Evolutionary conservation across 2,329 filamentous ascomycete genomes (phyloP), one percentile per base, ranked within the genome.

Genomic region (Pseudocercospora eumusae): DNA sequence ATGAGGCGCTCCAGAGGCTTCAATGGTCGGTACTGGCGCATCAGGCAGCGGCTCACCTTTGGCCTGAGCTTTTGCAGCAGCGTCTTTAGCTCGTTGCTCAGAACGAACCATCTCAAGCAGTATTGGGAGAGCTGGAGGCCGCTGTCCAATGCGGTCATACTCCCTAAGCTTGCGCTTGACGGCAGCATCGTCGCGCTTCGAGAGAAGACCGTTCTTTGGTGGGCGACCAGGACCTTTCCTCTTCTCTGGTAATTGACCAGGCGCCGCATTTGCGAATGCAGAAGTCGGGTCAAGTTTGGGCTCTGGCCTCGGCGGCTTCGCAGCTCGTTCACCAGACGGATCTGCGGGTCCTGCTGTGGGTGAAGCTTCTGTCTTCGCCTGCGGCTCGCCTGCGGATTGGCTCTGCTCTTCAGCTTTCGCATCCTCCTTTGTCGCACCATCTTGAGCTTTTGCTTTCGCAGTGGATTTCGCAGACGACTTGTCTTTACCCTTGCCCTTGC

Each of bases 121-220:
- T 44, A 68, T 69, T 15, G 71, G 66, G 47, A 74, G 64, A 4
- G 69, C 65, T 3, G 74, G 74, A 11, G 68, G 55, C 4, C 65
- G 61, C 20, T 68, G 57, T 70, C 72, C 72, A 40, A 63, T 57
- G 52, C 74, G 74, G 40, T 75, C 71, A 55, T 71, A 73, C 63
- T 77, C 75, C 62, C 70, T 75, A 61, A 64, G 71, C 69, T 64
- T 79, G 33, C 70, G 68, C 57, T 72, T 74, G 50, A 73, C 70
- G 28, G 70, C 68, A 7, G 71, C 64, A 62, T 74, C 67, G 60
- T 92, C 88, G 60, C 90, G 82, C 76, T 92, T 92, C 1, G 90
- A 93, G 86, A 92, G 91, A 72, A 92, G 84, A 27, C 90, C 90
- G 70, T 93, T 90, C 78, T 93, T 93, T 0, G 90, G 90, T 20